Percentiles rank a stretch among this genome's conserved stretches.
Conservation (phyloP, 805 yeast species). For the Isabelozyma pseudorhagii region DNA sequence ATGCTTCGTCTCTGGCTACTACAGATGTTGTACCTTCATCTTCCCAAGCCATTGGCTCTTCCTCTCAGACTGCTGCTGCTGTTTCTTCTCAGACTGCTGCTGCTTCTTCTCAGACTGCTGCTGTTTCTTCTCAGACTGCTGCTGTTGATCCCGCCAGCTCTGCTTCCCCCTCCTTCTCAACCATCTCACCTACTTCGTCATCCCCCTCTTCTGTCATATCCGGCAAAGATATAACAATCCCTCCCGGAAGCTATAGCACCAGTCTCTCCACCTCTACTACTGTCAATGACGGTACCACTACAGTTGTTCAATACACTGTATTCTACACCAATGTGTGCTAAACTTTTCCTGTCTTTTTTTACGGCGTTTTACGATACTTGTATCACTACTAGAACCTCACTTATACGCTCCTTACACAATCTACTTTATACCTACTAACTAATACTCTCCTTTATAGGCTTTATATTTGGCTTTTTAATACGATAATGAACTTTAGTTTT, state of each 20-base stretch:
- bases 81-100: background rate
- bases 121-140: background rate
- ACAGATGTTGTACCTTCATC: too few relatives aligned
- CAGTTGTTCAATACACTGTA: constrained; percentile 20
- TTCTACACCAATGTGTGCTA: constrained; percentile 18
- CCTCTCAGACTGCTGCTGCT: constrained; percentile 4
- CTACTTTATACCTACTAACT: background rate
- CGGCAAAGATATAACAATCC: constrained; percentile 10
- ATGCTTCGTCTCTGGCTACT: too few relatives aligned
- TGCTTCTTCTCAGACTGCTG: background rate
- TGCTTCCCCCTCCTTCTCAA: background rate
- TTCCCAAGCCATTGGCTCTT: background rate
- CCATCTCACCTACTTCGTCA: constrained; percentile 3
- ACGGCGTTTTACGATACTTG: background rate
- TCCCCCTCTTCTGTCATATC: background rate
- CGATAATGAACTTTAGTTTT: background rate
- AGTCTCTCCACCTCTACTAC: constrained; percentile 18
- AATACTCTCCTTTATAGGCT: background rate
- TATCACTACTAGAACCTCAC: background rate
- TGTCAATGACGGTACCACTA: constrained; percentile 16
- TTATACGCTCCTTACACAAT: background rate
- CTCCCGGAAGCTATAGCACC: constrained; percentile 19
- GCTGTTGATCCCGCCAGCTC: background rate
- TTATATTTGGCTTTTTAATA: background rate
- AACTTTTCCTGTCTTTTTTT: background rate